Base-by-base conservation (phyloP, 1,284 basidiomycete species). In the Boletus semigastroideus region DNA sequence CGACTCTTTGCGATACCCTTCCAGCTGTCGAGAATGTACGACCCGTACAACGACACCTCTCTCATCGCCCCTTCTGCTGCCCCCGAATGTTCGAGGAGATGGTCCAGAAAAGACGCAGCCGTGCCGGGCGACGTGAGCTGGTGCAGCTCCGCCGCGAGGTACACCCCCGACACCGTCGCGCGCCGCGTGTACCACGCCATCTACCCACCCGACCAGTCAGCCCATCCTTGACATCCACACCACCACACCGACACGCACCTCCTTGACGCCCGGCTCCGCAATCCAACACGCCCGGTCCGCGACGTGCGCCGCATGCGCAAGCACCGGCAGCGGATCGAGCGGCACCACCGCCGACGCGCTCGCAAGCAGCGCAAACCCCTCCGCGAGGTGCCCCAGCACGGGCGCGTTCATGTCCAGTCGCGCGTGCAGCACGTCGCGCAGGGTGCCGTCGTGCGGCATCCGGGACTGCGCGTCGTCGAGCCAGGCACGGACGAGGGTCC, bases 71-170 rank as follows among this genome's bases (percentile, higher is more conserved):
- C 65, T 44, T 79, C 75, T 0, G 80, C 57, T 1, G 65, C 59
- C 2, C 72, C 66, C 1, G 80, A 77, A 3, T 74, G 69, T 17
- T 76, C 70, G 6, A 91, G 72, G 3, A 89, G 74, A 6, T 75
- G 70, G 41, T 84, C 80, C n/a, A 91, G 72, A 69, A 91, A 90
- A 2, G 71, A 67, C 22, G 73, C 70, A 0, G 85, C 81, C 1
- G 87, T 87, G 17, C 70, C 60, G 5, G 88, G 86, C 1, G 88
- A 90, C 0, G 79, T 78, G 12, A 91, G 60, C 63, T 91, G 88
- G 59, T 90, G 88, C 11, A 91, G 70, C 67, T 91, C 88, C 58
- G 86, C 80, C 28, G 84, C 82, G 10, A 78, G 74, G 58, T 91
- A 91, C 16, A 86, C 73, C 1, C 78, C 74, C 10, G 84, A 81